These are phyloP conservation scores for Fusarium nanum DNA, from an alignment of 2,329 filamentous ascomycete species.

Conservation along the genomic window DNA sequence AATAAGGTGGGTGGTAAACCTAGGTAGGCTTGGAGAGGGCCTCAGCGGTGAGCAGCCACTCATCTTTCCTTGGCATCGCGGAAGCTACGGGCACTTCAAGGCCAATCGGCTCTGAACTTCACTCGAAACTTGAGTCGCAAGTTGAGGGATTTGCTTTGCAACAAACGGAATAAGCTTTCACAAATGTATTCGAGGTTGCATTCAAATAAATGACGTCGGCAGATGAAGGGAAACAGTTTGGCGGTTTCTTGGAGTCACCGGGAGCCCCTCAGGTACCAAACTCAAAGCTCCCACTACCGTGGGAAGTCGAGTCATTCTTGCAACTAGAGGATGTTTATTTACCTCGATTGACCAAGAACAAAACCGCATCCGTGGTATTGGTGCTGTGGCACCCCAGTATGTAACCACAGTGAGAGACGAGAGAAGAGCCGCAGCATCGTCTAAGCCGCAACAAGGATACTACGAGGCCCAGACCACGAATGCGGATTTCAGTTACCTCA, in stretches of 20 bases:
- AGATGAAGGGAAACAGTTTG: background rate
- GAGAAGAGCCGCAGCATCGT: conserved; percentile 18
- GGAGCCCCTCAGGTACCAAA: background rate
- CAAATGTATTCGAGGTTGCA: conserved; percentile 9
- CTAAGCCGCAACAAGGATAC: conserved; percentile 28
- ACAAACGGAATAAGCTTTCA: background rate
- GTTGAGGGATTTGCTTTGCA: background rate
- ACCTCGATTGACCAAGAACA: background rate
- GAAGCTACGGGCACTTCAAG: conserved; percentile 23
- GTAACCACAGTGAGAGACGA: conserved; percentile 12
- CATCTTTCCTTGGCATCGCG: conserved; percentile 30
- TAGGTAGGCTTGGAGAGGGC: no score
- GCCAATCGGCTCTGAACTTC: background rate
- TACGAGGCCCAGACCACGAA: conserved; percentile 10
- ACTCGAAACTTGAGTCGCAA: background rate
- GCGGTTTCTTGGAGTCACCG: conserved; percentile 3
- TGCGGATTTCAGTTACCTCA: conserved; percentile 36
- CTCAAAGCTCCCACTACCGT: background rate
- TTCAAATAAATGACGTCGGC: conserved; percentile 13
- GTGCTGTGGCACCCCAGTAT: conserved; percentile 11
- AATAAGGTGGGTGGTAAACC: conserved; percentile 23
- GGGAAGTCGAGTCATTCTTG: conserved; percentile 2
- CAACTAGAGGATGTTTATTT: background rate
- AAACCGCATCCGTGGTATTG: conserved; percentile 29
- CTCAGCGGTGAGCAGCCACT: conserved; percentile 38